Conservation (phyloP, 495 filamentous ascomycete genomes). For the Daldinia grandis region DNA sequence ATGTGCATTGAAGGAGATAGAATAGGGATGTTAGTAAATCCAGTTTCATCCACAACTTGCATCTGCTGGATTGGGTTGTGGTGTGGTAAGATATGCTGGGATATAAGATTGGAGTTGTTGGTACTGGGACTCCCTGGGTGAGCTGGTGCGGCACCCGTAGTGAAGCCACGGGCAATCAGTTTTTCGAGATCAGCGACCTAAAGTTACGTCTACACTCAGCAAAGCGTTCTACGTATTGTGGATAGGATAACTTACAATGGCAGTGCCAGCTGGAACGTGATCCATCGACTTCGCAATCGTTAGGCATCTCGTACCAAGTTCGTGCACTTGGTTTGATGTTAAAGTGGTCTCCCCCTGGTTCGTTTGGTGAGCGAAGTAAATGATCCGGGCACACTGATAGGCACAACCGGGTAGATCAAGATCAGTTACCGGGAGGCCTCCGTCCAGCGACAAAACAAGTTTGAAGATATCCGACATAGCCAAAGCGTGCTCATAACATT, state of each 20-base stretch:
- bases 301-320: constrained; percentile 44
- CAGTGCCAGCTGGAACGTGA: constrained; percentile 47
- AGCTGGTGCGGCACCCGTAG: constrained; percentile 18
- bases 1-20: constrained; percentile 39
- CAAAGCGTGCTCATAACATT: constrained; percentile 58
- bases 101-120: constrained; percentile 16
- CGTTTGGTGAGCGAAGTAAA: constrained; percentile 45
- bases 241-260: constrained; percentile 51
- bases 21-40: constrained; percentile 38
- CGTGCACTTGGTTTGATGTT: constrained; percentile 41
- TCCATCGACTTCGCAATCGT: constrained; percentile 46
- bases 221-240: background rate
- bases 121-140: constrained; percentile 36
- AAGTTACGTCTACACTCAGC: constrained; percentile 22
- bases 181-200: constrained; percentile 58
- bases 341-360: constrained; percentile 36
- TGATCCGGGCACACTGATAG: constrained; percentile 56
- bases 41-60: constrained; percentile 42
- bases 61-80: constrained; percentile 42
- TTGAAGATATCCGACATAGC: constrained; percentile 60
- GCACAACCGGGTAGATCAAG: constrained; percentile 58
- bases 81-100: constrained; percentile 34
- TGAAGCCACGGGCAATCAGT: constrained; percentile 50
- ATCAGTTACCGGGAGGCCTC: constrained; percentile 54
- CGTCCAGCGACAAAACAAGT: constrained; percentile 50